These are phyloP conservation scores for Codiaeum variegatum DNA, from an alignment of 441 rosid genomes.

Conservation along the genomic window DNA sequence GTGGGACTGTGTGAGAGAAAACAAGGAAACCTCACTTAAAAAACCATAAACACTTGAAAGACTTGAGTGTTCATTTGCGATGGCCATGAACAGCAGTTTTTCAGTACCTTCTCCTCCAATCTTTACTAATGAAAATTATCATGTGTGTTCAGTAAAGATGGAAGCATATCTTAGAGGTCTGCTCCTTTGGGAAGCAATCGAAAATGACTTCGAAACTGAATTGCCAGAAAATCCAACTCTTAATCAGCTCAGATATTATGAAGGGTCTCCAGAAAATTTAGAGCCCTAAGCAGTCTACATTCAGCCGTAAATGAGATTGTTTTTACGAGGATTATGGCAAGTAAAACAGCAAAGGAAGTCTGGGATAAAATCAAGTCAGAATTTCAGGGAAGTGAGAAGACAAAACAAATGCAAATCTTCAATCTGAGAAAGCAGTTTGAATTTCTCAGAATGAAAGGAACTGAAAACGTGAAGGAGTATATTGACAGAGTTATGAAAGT, in stretches of 20 bases:
- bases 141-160: not conserved
- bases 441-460: too few species aligned
- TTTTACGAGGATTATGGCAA: not conserved
- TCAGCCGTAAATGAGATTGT: not conserved
- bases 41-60: not conserved
- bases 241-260: not conserved
- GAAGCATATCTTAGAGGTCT: not conserved
- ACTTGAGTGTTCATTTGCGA: not conserved
- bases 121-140: not conserved
- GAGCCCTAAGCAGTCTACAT: not conserved
- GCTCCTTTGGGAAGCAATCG: not conserved
- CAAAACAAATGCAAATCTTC: too few species aligned
- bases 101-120: not conserved
- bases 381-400: too few species aligned
- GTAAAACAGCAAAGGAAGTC: not conserved
- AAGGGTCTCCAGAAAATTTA: not conserved
- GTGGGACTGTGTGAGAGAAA: not conserved
- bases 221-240: not conserved
- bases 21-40: not conserved
- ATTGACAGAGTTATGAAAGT: too few species aligned
- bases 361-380: not conserved
- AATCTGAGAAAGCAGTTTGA: too few species aligned
- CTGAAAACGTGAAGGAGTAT: too few species aligned
- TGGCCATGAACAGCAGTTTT: not conserved
- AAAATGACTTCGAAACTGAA: not conserved